phyloP scores from a whole-genome alignment of 331 rosid species.

The Prunus yedoensis region DNA sequence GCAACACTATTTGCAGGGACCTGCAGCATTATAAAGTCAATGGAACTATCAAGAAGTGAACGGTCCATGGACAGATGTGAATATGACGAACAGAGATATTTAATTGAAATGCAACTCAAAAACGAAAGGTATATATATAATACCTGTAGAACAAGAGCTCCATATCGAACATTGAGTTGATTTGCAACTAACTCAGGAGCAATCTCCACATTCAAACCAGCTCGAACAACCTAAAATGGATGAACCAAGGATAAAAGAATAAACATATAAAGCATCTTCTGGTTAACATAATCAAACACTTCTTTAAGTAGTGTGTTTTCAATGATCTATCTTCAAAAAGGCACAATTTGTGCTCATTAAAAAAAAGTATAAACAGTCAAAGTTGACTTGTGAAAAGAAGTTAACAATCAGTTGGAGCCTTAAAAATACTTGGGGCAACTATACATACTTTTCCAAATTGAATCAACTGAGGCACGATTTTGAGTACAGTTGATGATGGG shows the following conservation, averaged over 20 bases:
- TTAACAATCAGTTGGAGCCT: not conserved
- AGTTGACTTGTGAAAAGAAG: not conserved
- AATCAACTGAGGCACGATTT: constrained; percentile 86
- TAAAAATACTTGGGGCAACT: not conserved
- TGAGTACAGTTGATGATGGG: constrained; percentile 78
- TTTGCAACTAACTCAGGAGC: constrained; percentile 83
- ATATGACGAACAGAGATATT: not conserved
- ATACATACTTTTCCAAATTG: constrained; percentile 70
- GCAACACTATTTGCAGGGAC: constrained; percentile 82
- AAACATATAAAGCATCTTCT: not conserved
- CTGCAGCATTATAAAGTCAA: constrained; percentile 35
- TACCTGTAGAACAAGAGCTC: constrained; percentile 82
- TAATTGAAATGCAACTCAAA: not conserved
- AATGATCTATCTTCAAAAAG: not conserved
- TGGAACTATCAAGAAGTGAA: not conserved
- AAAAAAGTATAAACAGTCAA: not conserved
- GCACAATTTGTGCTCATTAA: not conserved
- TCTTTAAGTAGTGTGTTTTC: not conserved
- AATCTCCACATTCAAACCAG: constrained; percentile 77
- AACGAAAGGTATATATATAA: constrained; percentile 8
- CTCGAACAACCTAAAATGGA: constrained; percentile 64
- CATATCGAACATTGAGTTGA: constrained; percentile 88
- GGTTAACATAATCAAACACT: not conserved
- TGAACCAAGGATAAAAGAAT: constrained; percentile 9
- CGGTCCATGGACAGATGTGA: not conserved